Evolutionary conservation across 305 asterid genomes (phyloP).

Genomic region (Petunia hybrid): DNA sequence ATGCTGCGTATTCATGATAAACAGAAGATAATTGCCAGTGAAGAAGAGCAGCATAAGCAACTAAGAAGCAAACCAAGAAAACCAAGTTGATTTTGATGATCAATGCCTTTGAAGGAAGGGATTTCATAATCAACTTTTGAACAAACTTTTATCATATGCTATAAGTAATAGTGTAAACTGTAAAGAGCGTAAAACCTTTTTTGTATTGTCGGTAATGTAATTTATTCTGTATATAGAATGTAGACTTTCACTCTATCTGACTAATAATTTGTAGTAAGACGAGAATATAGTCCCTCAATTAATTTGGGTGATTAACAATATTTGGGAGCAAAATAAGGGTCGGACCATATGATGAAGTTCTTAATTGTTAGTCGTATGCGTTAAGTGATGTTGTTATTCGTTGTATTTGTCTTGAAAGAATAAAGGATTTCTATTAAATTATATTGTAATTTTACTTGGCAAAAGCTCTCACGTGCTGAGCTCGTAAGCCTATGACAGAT

Average conservation of each 20-base stretch:
- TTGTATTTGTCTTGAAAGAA: background rate
- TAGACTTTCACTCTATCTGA: background rate
- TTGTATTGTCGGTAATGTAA: too few relatives aligned
- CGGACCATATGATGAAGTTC: background rate
- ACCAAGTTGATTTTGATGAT: slow-evolving; percentile 59
- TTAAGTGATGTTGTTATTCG: background rate
- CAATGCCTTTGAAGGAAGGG: slow-evolving; percentile 53
- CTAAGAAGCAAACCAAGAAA: slow-evolving; percentile 57
- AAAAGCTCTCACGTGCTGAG: background rate
- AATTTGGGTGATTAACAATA: slow-evolving; percentile 25
- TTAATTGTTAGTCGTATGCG: background rate
- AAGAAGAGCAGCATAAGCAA: slow-evolving; percentile 52
- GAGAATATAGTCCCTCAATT: slow-evolving; percentile 1
- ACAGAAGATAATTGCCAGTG: slow-evolving; percentile 57
- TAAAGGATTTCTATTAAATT: background rate
- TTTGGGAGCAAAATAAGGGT: slow-evolving; percentile 1
- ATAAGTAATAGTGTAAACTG: background rate
- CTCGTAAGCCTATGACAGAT: slow-evolving; percentile 20
- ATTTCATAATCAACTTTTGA: slow-evolving; percentile 44
- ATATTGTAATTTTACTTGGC: background rate
- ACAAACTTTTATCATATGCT: background rate
- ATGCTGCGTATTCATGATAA: slow-evolving; percentile 46
- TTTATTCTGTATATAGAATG: background rate
- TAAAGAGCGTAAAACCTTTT: too few relatives aligned
- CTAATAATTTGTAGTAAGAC: background rate